phyloP scores from a whole-genome alignment of 2,329 filamentous ascomycete genomes.

The Neonectria hederae region DNA sequence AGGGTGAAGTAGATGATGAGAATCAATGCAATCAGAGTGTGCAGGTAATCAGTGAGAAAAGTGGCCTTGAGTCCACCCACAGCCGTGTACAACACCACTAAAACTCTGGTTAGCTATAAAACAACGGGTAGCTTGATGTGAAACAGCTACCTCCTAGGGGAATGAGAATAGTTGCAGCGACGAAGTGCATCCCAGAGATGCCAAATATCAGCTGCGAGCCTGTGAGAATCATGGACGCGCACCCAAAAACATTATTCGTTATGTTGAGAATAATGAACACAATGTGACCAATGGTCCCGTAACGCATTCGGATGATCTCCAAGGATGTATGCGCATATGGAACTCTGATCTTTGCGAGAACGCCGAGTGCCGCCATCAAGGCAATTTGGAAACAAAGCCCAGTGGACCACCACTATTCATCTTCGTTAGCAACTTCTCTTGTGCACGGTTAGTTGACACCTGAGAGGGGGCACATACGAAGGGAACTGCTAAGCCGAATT shows the following conservation, averaged over 20 bases:
- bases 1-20: not conserved
- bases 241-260: not conserved
- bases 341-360: not conserved
- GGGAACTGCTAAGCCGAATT: constrained; percentile 3
- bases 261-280: not conserved
- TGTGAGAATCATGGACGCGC: not conserved
- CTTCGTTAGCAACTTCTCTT: not conserved
- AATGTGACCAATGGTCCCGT: not conserved
- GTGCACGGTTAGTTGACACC: not conserved
- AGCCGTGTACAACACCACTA: not conserved
- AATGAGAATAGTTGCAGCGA: constrained; percentile 3
- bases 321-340: not conserved
- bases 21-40: not conserved
- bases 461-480: not conserved
- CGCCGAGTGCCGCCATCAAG: not conserved
- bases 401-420: not conserved
- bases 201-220: not conserved
- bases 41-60: not conserved
- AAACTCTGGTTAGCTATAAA: not conserved
- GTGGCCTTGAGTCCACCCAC: constrained; percentile 1
- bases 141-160: not conserved
- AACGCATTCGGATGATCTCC: not conserved
- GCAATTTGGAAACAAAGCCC: not conserved
- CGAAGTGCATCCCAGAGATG: not conserved
- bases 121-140: not conserved